Evolutionary conservation across 805 yeast species (phyloP).

Genomic region (Candida ficus): DNA sequence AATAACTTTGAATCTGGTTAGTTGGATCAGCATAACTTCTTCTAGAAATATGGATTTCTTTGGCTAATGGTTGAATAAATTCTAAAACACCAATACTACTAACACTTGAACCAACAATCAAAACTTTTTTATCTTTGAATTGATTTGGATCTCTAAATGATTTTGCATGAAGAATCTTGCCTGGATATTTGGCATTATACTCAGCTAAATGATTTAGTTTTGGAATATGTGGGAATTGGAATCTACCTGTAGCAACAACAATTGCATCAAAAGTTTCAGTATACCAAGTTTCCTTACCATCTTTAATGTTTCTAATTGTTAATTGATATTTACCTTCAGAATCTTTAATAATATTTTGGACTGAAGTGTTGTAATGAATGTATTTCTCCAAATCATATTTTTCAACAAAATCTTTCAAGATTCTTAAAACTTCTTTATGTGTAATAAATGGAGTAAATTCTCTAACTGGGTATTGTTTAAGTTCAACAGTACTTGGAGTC

Average conservation of each 20-base stretch:
- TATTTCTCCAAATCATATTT: conserved; percentile 25
- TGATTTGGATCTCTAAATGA: conserved; percentile 34
- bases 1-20: background rate
- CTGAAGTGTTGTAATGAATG: conserved; percentile 31
- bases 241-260: conserved; percentile 52
- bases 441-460: conserved; percentile 31
- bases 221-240: conserved; percentile 49
- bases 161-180: conserved; percentile 22
- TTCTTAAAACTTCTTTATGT: conserved; percentile 26
- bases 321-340: too few relatives aligned
- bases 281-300: conserved; percentile 30
- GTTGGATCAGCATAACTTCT: conserved; percentile 1
- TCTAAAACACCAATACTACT: conserved; percentile 36
- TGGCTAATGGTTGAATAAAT: conserved; percentile 24
- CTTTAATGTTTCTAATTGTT: too few relatives aligned
- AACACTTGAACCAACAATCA: conserved; percentile 37
- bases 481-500: conserved; percentile 25
- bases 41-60: conserved; percentile 11
- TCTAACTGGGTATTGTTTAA: conserved; percentile 17
- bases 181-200: conserved; percentile 35
- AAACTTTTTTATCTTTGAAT: conserved; percentile 34
- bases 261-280: conserved; percentile 45
- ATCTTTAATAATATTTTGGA: conserved; percentile 27
- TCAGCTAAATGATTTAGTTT: conserved; percentile 38
- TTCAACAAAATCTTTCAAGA: conserved; percentile 25